These are phyloP conservation scores for Luzula sylvatica DNA, from an alignment of 176 grass and related monocot genomes.

Conservation along the genomic window DNA sequence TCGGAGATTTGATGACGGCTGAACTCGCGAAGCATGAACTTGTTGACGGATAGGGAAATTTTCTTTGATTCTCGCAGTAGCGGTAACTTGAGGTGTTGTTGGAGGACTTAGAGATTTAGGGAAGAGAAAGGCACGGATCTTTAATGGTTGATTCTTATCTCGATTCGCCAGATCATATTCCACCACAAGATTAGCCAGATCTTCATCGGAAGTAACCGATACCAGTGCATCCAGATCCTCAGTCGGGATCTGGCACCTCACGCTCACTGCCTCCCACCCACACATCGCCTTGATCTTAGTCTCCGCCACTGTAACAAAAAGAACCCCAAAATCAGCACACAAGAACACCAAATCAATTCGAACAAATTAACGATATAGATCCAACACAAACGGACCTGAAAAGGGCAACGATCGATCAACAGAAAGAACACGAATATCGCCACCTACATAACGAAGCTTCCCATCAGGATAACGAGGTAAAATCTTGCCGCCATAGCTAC, in stretches of 20 bases:
- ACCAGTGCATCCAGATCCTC: slow-evolving; percentile 81
- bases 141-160: slow-evolving; percentile 26
- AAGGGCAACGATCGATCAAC: slow-evolving; percentile 39
- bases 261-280: slow-evolving; percentile 26
- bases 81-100: not conserved
- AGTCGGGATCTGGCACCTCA: slow-evolving; percentile 74
- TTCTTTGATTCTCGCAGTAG: not conserved
- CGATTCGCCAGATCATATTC: slow-evolving; percentile 45
- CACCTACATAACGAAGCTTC: slow-evolving; percentile 68
- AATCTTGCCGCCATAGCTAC: slow-evolving; percentile 77
- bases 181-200: slow-evolving; percentile 43
- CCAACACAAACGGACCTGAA: slow-evolving; percentile 18
- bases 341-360: not conserved
- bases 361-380: not conserved
- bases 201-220: slow-evolving; percentile 58
- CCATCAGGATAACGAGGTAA: slow-evolving; percentile 57
- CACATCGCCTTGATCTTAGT: slow-evolving; percentile 58
- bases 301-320: slow-evolving; percentile 36
- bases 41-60: not conserved
- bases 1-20: not conserved
- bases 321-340: not conserved
- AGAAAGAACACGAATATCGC: slow-evolving; percentile 62
- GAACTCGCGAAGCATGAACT: not conserved
- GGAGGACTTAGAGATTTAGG: slow-evolving; percentile 9
- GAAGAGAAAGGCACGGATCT: slow-evolving; percentile 61